These are phyloP conservation scores for Apiotrichum akiyoshidainum DNA, from an alignment of 1,284 basidiomycete genomes.

Conservation along the genomic window DNA sequence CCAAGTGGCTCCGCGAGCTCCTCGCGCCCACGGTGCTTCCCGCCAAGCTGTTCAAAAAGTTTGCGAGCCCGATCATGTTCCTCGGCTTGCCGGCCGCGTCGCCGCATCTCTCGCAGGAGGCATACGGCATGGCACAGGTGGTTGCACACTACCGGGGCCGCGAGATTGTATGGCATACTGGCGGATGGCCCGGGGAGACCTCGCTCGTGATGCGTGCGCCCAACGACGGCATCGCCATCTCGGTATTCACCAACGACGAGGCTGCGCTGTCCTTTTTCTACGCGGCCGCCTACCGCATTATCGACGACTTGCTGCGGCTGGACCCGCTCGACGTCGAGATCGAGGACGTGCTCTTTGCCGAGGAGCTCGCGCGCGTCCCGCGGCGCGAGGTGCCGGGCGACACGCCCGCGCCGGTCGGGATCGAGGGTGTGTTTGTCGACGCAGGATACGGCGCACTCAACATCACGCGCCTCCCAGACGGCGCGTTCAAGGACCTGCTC, in stretches of 20 bases:
- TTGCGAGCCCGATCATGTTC: constrained; percentile 1
- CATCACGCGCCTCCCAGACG: constrained; percentile 4
- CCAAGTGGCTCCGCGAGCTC: constrained; percentile 34
- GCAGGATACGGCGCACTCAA: constrained; percentile 17
- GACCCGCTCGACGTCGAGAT: constrained; percentile 10
- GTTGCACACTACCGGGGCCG: constrained; percentile 16
- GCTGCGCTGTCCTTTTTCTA: constrained; percentile 5
- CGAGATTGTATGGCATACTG: constrained; percentile 21
- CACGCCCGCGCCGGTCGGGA: not conserved
- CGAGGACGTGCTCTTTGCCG: constrained; percentile 8
- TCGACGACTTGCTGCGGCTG: constrained; percentile 26
- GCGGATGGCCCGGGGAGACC: constrained; percentile 22
- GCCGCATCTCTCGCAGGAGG: not conserved
- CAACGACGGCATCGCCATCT: constrained; percentile 12
- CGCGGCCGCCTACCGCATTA: constrained; percentile 12
- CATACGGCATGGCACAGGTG: constrained; percentile 24
- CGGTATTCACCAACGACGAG: constrained; percentile 26
- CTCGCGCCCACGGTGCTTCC: constrained; percentile 31
- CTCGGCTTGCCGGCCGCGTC: not conserved
- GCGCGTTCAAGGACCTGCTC: not conserved
- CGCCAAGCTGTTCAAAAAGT: constrained; percentile 11
- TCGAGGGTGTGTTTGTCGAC: constrained; percentile 12
- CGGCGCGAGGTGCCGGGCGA: not conserved
- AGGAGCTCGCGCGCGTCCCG: not conserved
- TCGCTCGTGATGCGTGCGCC: constrained; percentile 20